These are phyloP conservation scores for Talaromyces thailandensis DNA, from an alignment of 495 filamentous ascomycete genomes.

Conservation along the genomic window DNA sequence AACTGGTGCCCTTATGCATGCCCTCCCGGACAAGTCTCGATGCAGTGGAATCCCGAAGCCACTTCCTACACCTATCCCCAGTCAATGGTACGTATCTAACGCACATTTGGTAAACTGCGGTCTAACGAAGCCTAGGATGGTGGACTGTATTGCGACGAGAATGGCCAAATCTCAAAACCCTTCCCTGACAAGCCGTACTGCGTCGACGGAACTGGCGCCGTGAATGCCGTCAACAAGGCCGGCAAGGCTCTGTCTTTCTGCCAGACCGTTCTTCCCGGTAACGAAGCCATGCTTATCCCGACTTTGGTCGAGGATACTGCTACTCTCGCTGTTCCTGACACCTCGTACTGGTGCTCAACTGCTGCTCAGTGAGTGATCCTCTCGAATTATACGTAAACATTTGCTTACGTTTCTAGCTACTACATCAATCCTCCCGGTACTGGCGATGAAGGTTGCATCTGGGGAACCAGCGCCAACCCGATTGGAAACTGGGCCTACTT, in stretches of 20 bases:
- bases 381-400: background rate
- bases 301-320: constrained; percentile 47
- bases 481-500: constrained; percentile 77
- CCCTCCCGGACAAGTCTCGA: constrained; percentile 63
- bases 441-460: constrained; percentile 52
- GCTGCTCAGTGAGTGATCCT: constrained; percentile 56
- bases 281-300: constrained; percentile 82
- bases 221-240: constrained; percentile 56
- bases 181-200: constrained; percentile 65
- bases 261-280: constrained; percentile 78
- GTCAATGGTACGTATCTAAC: constrained; percentile 56
- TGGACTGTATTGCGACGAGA: constrained; percentile 63
- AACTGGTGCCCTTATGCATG: constrained; percentile 76
- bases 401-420: constrained; percentile 36
- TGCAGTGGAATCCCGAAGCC: constrained; percentile 68
- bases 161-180: constrained; percentile 60
- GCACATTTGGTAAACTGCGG: background rate
- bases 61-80: constrained; percentile 59
- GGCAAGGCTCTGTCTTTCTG: constrained; percentile 60
- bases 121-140: constrained; percentile 50
- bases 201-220: constrained; percentile 56
- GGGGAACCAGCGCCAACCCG: constrained; percentile 56
- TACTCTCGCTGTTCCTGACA: constrained; percentile 62
- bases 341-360: constrained; percentile 62
- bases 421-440: constrained; percentile 75